Evolutionary conservation across 2,329 filamentous ascomycete genomes (phyloP).

Genomic region (Grosmannia serpens): DNA sequence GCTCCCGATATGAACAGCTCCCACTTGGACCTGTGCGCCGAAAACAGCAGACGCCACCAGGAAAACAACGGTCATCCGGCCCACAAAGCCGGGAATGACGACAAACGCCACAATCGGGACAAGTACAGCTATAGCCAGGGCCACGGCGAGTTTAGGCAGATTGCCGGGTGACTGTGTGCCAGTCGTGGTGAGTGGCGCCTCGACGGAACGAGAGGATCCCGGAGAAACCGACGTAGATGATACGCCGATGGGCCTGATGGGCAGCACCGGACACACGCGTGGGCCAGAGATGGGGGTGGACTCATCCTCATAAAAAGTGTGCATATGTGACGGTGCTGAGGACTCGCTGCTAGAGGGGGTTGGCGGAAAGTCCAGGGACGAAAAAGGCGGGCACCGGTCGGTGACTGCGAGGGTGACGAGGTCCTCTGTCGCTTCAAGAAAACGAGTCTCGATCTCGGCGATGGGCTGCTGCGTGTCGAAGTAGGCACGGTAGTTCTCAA

Average conservation of each 20-base stretch:
- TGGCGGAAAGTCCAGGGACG: neutral
- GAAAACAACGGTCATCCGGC: slow-evolving; percentile 44
- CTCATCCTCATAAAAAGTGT: slow-evolving; percentile 10
- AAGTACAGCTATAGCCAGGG: slow-evolving; percentile 39
- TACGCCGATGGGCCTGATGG: no score
- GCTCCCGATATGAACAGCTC: neutral
- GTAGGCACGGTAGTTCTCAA: slow-evolving; percentile 38
- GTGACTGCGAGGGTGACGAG: slow-evolving; percentile 31
- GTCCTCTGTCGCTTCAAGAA: slow-evolving; percentile 44
- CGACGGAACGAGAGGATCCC: no score
- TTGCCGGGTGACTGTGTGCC: no score
- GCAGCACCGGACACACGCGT: no score
- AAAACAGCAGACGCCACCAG: slow-evolving; percentile 36
- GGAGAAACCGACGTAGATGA: no score
- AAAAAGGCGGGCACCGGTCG: neutral
- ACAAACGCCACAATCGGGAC: slow-evolving; percentile 47
- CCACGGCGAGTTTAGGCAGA: slow-evolving; percentile 25
- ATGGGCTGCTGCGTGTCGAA: slow-evolving; percentile 41
- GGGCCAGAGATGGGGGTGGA: slow-evolving; percentile 15
- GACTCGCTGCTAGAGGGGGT: no score
- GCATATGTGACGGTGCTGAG: slow-evolving; percentile 3
- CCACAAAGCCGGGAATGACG: slow-evolving; percentile 43
- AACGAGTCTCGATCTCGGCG: slow-evolving; percentile 45
- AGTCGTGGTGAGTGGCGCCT: no score
- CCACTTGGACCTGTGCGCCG: slow-evolving; percentile 5